Evolutionary conservation across 1,284 basidiomycete genomes (phyloP).

Genomic region (Violaceomyces palustris): DNA sequence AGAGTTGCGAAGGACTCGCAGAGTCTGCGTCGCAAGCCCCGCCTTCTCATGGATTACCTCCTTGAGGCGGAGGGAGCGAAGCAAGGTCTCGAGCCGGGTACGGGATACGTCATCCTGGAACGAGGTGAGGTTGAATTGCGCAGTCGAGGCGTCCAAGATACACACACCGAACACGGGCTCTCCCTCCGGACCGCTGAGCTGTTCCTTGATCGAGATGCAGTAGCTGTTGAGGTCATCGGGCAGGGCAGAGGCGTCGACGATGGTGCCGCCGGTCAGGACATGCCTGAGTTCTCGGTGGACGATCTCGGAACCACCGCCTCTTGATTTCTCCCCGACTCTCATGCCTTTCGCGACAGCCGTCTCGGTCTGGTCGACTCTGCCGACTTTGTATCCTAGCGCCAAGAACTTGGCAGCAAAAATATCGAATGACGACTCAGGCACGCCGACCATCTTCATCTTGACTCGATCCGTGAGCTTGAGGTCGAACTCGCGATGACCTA

Average conservation of each 20-base stretch:
- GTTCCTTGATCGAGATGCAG: slow-evolving; percentile 79
- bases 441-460: slow-evolving; percentile 95
- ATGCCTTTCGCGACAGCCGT: slow-evolving; percentile 69
- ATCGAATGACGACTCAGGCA: slow-evolving; percentile 89
- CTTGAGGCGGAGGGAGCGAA: slow-evolving; percentile 86
- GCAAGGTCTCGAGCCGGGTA: slow-evolving; percentile 86
- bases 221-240: slow-evolving; percentile 92
- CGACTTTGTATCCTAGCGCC: slow-evolving; percentile 78
- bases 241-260: slow-evolving; percentile 83
- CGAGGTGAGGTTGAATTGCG: slow-evolving; percentile 83
- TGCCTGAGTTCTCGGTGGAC: slow-evolving; percentile 74
- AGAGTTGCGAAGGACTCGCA: slow-evolving; percentile 41
- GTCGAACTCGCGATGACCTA: slow-evolving; percentile 53
- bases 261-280: slow-evolving; percentile 93
- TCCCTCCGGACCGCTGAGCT: slow-evolving; percentile 6
- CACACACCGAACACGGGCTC: slow-evolving; percentile 72
- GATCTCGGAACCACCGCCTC: slow-evolving; percentile 55
- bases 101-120: slow-evolving; percentile 90
- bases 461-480: slow-evolving; percentile 71
- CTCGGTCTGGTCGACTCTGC: slow-evolving; percentile 92
- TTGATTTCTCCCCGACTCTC: slow-evolving; percentile 57
- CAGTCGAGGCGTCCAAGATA: slow-evolving; percentile 91
- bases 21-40: slow-evolving; percentile 32
- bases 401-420: slow-evolving; percentile 56
- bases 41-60: slow-evolving; percentile 90